Evolutionary conservation across 2,329 filamentous ascomycete genomes (phyloP).

Genomic region (Trichoderma arundinaceum): DNA sequence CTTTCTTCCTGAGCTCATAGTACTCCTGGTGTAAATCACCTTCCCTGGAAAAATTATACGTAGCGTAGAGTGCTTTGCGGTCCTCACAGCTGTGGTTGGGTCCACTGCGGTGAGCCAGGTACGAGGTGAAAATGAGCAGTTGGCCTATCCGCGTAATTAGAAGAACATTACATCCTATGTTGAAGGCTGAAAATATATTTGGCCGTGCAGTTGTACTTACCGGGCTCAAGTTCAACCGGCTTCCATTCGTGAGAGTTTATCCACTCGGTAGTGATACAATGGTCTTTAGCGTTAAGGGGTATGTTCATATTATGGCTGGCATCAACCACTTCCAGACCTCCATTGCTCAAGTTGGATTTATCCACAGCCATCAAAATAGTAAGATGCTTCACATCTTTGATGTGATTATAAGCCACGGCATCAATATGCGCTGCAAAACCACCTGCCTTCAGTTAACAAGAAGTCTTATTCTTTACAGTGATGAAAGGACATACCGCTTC

Average conservation of each 20-base stretch:
- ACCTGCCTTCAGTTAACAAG: background rate
- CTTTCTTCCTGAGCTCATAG: conserved; percentile 7
- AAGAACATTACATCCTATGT: rapidly evolving
- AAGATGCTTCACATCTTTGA: conserved; percentile 19
- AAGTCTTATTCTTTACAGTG: background rate
- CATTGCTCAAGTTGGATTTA: background rate
- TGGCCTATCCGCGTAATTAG: background rate
- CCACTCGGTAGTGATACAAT: conserved; percentile 1
- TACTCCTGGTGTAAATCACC: conserved; percentile 10
- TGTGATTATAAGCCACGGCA: conserved; percentile 16
- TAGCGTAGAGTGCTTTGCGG: conserved; percentile 21
- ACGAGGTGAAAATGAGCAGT: conserved; percentile 17
- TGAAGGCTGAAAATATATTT: too few species aligned
- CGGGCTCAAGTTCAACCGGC: conserved; percentile 13
- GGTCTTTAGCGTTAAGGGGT: conserved; percentile 8
- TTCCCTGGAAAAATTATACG: conserved; percentile 1
- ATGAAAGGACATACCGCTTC: background rate
- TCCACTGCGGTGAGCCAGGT: conserved; percentile 13
- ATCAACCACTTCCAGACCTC: conserved; percentile 13
- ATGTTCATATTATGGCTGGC: conserved; percentile 17
- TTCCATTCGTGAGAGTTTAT: conserved; percentile 12
- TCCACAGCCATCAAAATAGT: conserved; percentile 15
- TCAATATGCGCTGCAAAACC: conserved; percentile 19
- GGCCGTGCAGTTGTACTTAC: background rate
- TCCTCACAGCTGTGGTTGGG: conserved; percentile 12